A percentile compares a stretch with the other conserved stretches of the same genome.
Evolutionary conservation across 805 yeast genomes (phyloP).

Genomic region (Wickerhamomyces hampshirensis): DNA sequence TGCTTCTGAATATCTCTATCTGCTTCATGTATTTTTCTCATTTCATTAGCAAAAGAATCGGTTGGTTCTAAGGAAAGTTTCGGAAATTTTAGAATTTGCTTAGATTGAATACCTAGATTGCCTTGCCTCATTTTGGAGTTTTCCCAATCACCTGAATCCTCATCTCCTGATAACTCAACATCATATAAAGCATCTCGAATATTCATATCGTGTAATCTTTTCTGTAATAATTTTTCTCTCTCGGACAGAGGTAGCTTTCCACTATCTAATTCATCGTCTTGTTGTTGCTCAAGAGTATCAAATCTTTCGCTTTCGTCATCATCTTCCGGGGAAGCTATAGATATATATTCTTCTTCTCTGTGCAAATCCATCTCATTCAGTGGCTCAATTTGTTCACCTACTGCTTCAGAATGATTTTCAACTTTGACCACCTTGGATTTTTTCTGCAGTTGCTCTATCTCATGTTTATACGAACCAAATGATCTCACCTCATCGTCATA

Average conservation of each 20-base stretch:
- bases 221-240: conserved; percentile 24
- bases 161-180: conserved; percentile 21
- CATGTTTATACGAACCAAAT: neutral
- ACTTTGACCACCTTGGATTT: neutral
- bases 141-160: conserved; percentile 20
- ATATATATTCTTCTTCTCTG: conserved; percentile 1
- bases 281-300: conserved; percentile 10
- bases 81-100: conserved; percentile 1
- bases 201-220: conserved; percentile 24
- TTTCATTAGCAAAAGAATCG: conserved; percentile 4
- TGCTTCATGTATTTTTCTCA: conserved; percentile 1
- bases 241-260: conserved; percentile 25
- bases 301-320: conserved; percentile 10
- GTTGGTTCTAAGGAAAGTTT: conserved; percentile 4
- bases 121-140: conserved; percentile 15
- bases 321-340: neutral
- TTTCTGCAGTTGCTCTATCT: neutral
- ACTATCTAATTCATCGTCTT: conserved; percentile 13
- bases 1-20: conserved; percentile 1
- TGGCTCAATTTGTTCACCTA: neutral
- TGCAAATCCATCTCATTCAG: neutral
- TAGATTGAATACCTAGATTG: neutral
- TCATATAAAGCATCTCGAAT: conserved; percentile 32
- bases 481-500: conserved; percentile 2
- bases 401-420: neutral